Percentiles rank a stretch among this genome's conserved stretches.
Conservation (phyloP, 164 flowering plant genomes). For the Tetrastigma voinierianum region DNA sequence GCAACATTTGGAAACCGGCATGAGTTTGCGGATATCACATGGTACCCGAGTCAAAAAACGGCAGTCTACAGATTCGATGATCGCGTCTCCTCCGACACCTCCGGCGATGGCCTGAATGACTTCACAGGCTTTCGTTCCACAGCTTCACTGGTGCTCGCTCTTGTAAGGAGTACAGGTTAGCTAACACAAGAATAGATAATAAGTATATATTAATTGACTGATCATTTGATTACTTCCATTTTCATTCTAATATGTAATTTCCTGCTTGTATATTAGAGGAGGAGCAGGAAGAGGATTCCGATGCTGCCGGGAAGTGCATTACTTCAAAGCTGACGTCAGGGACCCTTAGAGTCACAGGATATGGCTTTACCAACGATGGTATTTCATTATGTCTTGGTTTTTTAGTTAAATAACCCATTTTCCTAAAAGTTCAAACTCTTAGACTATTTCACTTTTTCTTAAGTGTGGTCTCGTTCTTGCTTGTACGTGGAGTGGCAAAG, state of each 20-base stretch:
- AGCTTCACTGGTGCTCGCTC: slow-evolving; percentile 23
- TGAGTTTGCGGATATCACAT: slow-evolving; percentile 51
- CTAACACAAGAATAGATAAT: no score
- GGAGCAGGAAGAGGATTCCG: slow-evolving; percentile 29
- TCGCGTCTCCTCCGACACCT: slow-evolving; percentile 30
- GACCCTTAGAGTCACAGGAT: slow-evolving; percentile 19
- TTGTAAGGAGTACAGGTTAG: slow-evolving; percentile 42
- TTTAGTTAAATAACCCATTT: no score
- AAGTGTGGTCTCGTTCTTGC: no score
- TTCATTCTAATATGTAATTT: not conserved
- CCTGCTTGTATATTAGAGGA: slow-evolving; percentile 40
- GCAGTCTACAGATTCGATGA: slow-evolving; percentile 42
- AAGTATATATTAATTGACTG: no score
- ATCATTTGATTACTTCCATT: not conserved
- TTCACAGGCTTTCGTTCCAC: slow-evolving; percentile 49
- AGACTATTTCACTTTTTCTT: no score
- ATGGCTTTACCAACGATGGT: slow-evolving; percentile 56
- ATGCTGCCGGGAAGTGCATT: slow-evolving; percentile 50
- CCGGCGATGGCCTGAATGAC: slow-evolving; percentile 48
- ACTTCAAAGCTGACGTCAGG: slow-evolving; percentile 23
- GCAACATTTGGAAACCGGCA: slow-evolving; percentile 47
- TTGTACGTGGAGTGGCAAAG: no score
- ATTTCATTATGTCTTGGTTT: not conserved
- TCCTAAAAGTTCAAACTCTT: no score
- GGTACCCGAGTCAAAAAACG: slow-evolving; percentile 39